A percentile compares a stretch with the other conserved stretches of the same genome.
These are phyloP conservation scores for Aspergillus persii DNA, from an alignment of 2,329 filamentous ascomycete species.

Conservation along the genomic window DNA sequence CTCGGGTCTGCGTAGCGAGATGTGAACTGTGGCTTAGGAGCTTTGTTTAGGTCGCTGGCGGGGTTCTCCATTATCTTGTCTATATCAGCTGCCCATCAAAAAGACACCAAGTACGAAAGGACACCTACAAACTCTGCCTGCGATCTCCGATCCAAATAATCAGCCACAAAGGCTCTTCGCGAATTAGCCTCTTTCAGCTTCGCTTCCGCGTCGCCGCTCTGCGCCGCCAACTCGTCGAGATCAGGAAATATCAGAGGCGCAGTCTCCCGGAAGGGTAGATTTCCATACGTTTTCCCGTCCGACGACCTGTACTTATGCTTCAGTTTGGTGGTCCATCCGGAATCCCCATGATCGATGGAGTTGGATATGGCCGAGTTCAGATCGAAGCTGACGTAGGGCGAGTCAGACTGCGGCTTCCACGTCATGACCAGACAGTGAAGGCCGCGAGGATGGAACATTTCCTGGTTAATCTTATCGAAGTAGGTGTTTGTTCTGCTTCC, in stretches of 20 bases:
- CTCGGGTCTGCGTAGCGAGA: constrained; percentile 53
- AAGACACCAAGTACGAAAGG: neutral
- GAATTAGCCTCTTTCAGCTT: constrained; percentile 15
- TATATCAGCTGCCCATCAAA: neutral
- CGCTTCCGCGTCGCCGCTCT: constrained; percentile 9
- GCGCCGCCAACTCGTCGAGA: constrained; percentile 31
- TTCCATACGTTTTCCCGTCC: constrained; percentile 40
- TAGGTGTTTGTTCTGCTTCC: constrained; percentile 47
- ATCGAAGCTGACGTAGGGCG: constrained; percentile 28
- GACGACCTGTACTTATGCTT: constrained; percentile 38
- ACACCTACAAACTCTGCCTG: constrained; percentile 45
- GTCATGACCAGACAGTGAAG: constrained; percentile 57
- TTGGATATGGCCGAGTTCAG: constrained; percentile 40
- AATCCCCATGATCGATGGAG: constrained; percentile 20
- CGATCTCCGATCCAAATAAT: constrained; percentile 51
- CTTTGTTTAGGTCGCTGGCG: constrained; percentile 35
- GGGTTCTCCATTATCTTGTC: constrained; percentile 40
- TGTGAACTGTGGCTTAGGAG: constrained; percentile 38
- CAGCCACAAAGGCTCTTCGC: constrained; percentile 37
- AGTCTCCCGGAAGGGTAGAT: constrained; percentile 36
- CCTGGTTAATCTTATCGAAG: constrained; percentile 55
- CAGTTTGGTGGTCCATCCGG: constrained; percentile 20
- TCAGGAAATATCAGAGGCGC: constrained; percentile 52
- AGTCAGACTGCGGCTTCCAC: constrained; percentile 45
- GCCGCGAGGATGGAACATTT: constrained; percentile 57